phyloP scores from a whole-genome alignment of 345 rosid species.

The Streptanthus diversifolius region DNA sequence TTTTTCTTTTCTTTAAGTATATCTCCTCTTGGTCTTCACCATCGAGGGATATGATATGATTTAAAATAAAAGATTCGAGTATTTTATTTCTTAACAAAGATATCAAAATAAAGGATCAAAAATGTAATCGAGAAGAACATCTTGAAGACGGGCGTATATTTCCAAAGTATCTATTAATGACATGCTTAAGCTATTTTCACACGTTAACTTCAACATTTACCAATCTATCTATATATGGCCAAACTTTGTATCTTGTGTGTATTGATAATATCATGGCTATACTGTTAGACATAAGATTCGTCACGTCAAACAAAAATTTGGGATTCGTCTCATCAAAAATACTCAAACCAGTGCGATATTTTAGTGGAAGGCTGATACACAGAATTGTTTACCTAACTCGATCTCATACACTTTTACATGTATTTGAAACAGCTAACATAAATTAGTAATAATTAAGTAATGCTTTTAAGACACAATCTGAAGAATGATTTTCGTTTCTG shows the following conservation, averaged over 20 bases:
- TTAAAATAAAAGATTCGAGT: constrained; percentile 29
- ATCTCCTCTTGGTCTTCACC: constrained; percentile 8
- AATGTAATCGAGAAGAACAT: constrained; percentile 6
- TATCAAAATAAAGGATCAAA: constrained; percentile 24
- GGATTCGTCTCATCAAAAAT: neutral
- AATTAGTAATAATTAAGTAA: neutral
- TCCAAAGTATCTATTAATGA: too few species aligned
- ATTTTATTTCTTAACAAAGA: neutral
- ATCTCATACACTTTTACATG: neutral
- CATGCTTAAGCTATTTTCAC: neutral
- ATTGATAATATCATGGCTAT: neutral
- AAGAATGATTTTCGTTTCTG: constrained; percentile 11
- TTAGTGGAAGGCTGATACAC: constrained; percentile 1
- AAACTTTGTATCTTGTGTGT: neutral
- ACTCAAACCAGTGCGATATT: neutral
- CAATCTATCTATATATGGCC: neutral
- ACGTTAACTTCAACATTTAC: neutral
- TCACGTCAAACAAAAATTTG: neutral
- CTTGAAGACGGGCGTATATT: constrained; percentile 3
- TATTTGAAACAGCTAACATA: neutral
- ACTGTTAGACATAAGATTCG: neutral
- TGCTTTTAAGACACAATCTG: neutral
- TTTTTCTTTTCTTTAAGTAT: neutral
- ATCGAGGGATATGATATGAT: constrained; percentile 28
- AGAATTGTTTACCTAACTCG: neutral